phyloP scores from a whole-genome alignment of 1,284 basidiomycete genomes.

The Kwoniella shivajii region DNA sequence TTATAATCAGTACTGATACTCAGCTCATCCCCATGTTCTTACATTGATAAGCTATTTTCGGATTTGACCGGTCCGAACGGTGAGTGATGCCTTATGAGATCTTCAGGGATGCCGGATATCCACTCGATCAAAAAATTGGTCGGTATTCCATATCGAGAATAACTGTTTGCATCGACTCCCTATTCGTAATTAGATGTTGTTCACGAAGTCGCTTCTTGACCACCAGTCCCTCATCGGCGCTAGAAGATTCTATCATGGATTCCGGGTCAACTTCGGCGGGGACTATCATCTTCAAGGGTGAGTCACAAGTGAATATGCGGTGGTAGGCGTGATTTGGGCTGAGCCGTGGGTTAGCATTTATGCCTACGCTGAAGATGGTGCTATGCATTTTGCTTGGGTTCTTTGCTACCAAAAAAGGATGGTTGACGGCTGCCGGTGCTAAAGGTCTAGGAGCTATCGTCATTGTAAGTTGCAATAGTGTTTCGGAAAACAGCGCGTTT shows the following conservation, averaged over 20 bases:
- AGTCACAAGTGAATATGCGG: constrained; percentile 1
- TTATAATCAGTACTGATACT: too few relatives aligned
- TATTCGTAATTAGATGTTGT: too few relatives aligned
- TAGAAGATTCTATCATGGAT: background rate
- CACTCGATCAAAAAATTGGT: too few relatives aligned
- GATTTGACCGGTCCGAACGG: constrained; percentile 2
- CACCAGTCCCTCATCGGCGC: background rate
- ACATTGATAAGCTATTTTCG: background rate
- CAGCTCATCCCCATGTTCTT: too few relatives aligned
- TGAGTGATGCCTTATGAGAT: background rate
- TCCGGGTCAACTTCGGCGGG: constrained; percentile 30
- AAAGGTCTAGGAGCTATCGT: constrained; percentile 46
- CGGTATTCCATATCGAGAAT: too few relatives aligned
- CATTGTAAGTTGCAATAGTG: constrained; percentile 43
- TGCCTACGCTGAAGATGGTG: constrained; percentile 48
- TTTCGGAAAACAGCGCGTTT: too few relatives aligned
- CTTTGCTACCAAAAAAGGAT: constrained; percentile 36
- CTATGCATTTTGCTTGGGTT: constrained; percentile 43
- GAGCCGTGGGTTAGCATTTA: constrained; percentile 32
- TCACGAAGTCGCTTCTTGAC: background rate
- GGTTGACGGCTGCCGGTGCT: constrained; percentile 36
- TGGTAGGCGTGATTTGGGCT: background rate
- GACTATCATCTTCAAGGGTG: constrained; percentile 49
- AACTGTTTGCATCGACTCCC: too few relatives aligned
- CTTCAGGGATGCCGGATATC: background rate